Evolutionary conservation across 2,329 filamentous ascomycete species (phyloP), one percentile per base, ranked within the genome.

Genomic region (Diaporthe destruens): DNA sequence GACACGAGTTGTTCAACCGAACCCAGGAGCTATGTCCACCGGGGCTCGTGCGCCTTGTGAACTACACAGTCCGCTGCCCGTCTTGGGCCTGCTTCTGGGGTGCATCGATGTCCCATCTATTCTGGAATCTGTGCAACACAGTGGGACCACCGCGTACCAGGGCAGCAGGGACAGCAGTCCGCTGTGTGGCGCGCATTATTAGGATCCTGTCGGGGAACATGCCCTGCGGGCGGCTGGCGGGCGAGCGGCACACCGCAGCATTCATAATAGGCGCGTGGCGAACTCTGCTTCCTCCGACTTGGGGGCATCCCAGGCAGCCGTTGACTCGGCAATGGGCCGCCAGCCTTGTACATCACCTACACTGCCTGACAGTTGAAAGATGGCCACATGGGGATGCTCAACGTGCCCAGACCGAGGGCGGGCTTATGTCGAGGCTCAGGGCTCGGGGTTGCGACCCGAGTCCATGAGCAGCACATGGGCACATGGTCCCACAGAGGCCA

Each of bases 151-250:
- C 18, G 59, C 42, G 59, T 34, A 49, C 11, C 42, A 63, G 59
- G 47, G 25, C n/a, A n/a, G n/a, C n/a, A 29, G 29, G 29, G 29
- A 65, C 59, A 51, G 29, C 59, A 44, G 59, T 47, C 59, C 59
- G 44, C 59, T 51, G 59, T 32, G 59, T 51, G 59, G 61, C 44
- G 61, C 29, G 44, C 61, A 65, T 34, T 36, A 36, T 36, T 18
- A 25, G 59, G 49, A 65, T 65, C 61, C 61, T 65, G 44, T 36
- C 61, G 61, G 61, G 61, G 20, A 65, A 51, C 44, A 20, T 63
- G 25, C 59, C 42, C 36, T 36, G 23, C 56, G 44, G 61, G 61
- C 44, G 61, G 44, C 61, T 36, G 44, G 61, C 59, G 51, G 59
- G 51, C 44, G n/a, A n/a, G n/a, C n/a, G n/a, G n/a, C n/a, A n/a